Evolutionary conservation across 2,329 filamentous ascomycete genomes (phyloP).

Genomic region (Cladosporium colombiae): DNA sequence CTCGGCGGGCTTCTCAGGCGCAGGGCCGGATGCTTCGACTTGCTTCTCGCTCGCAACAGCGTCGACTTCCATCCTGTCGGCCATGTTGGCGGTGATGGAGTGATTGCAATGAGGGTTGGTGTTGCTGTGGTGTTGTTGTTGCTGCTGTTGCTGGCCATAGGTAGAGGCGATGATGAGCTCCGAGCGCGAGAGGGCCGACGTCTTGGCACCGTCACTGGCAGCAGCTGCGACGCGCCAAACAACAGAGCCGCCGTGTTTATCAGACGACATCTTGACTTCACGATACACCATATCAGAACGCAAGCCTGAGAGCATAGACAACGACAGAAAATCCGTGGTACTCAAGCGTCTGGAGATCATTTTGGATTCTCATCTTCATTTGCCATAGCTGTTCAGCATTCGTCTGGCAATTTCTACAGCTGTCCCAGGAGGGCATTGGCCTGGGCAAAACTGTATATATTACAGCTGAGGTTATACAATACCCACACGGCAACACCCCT

Average conservation of each 20-base stretch:
- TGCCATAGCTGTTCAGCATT: background rate
- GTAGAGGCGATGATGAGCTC: slow-evolving; percentile 9
- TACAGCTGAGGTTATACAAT: background rate
- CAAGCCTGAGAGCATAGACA: background rate
- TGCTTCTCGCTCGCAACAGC: slow-evolving; percentile 42
- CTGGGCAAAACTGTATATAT: background rate
- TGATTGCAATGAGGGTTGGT: slow-evolving; percentile 22
- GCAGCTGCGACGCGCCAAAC: slow-evolving; percentile 2
- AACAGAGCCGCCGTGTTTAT: background rate
- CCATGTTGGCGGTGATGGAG: slow-evolving; percentile 39
- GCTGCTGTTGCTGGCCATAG: background rate
- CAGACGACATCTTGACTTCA: background rate
- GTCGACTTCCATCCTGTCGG: slow-evolving; percentile 51
- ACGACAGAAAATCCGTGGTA: background rate
- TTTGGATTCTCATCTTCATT: background rate
- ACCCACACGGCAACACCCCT: background rate
- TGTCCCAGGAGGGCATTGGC: background rate
- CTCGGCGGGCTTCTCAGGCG: slow-evolving; percentile 34
- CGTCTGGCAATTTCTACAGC: background rate
- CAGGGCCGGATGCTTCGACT: slow-evolving; percentile 43
- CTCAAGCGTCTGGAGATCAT: background rate
- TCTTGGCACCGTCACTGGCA: slow-evolving; percentile 7
- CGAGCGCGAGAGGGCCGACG: background rate
- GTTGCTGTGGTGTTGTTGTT: slow-evolving; percentile 21
- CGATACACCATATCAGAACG: background rate